Evolutionary conservation across 495 filamentous ascomycete species (phyloP).

Genomic region (Peziza echinospora): DNA sequence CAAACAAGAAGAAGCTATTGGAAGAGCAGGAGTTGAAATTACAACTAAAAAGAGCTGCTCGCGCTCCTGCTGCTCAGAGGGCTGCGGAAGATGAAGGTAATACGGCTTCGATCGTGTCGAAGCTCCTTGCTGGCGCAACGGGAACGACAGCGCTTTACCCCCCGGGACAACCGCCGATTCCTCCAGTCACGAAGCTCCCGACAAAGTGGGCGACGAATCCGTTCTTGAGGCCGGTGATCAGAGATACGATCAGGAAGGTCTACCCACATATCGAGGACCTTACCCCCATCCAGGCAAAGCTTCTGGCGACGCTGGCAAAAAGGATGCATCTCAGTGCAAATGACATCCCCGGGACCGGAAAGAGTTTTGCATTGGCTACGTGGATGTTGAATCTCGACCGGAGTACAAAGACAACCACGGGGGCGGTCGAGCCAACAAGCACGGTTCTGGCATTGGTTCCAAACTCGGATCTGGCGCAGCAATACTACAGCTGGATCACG

Average conservation of each 20-base stretch:
- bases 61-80: too few species aligned
- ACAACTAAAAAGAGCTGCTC: too few species aligned
- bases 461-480: slow-evolving; percentile 12
- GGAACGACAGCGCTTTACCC: too few species aligned
- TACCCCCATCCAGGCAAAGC: slow-evolving; percentile 6
- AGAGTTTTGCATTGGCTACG: slow-evolving; percentile 15
- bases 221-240: background rate
- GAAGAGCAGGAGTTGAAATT: too few species aligned
- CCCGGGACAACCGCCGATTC: too few species aligned
- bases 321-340: slow-evolving; percentile 9
- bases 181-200: too few species aligned
- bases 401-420: background rate
- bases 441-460: slow-evolving; percentile 16
- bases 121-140: too few species aligned
- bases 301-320: slow-evolving; percentile 8
- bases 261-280: background rate
- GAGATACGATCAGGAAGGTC: background rate
- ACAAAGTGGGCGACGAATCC: background rate
- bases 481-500: slow-evolving; percentile 11
- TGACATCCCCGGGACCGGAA: slow-evolving; percentile 12
- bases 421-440: slow-evolving; percentile 8
- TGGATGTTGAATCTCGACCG: slow-evolving; percentile 15
- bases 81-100: too few species aligned
- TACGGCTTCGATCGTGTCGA: too few species aligned
- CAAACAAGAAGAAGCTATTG: too few species aligned